These are phyloP conservation scores for Camellia lanceoleosa DNA, from an alignment of 148 eudicot species.

Conservation along the genomic window DNA sequence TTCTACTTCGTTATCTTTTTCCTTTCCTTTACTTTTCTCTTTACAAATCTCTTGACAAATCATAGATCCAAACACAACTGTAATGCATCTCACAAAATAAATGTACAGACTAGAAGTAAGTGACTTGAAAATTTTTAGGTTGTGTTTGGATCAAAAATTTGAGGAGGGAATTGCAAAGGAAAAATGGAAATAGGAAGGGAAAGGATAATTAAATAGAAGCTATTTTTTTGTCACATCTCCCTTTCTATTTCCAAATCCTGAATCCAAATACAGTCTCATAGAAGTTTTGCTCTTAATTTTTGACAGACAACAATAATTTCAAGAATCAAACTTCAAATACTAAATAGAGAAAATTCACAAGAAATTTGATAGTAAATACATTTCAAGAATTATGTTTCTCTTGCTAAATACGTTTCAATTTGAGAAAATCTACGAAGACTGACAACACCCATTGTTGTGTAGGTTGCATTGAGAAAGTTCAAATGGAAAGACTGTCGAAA, in stretches of 20 bases:
- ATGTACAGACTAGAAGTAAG: not conserved
- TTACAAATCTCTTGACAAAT: not conserved
- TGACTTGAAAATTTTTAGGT: not conserved
- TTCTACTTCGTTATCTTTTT: not conserved
- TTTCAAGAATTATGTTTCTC: not conserved
- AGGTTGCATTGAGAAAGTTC: conserved; percentile 71
- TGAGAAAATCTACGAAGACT: not conserved
- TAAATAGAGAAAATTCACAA: not conserved
- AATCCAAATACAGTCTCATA: too few species aligned
- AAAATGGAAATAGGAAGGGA: too few species aligned
- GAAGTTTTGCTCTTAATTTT: too few species aligned
- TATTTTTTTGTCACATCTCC: too few species aligned
- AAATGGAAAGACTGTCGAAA: conserved; percentile 81
- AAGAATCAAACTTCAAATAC: not conserved
- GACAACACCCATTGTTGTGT: not conserved
- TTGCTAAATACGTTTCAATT: not conserved
- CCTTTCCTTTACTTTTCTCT: not conserved
- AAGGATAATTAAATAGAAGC: too few species aligned
- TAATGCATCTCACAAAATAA: not conserved
- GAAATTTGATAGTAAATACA: not conserved
- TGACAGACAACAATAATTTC: not conserved
- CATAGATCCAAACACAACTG: not conserved
- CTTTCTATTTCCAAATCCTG: too few species aligned
- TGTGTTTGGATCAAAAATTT: too few species aligned
- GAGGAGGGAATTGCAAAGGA: too few species aligned